Conservation (phyloP, 1,284 basidiomycete genomes). For the Ganoderma boninense region DNA sequence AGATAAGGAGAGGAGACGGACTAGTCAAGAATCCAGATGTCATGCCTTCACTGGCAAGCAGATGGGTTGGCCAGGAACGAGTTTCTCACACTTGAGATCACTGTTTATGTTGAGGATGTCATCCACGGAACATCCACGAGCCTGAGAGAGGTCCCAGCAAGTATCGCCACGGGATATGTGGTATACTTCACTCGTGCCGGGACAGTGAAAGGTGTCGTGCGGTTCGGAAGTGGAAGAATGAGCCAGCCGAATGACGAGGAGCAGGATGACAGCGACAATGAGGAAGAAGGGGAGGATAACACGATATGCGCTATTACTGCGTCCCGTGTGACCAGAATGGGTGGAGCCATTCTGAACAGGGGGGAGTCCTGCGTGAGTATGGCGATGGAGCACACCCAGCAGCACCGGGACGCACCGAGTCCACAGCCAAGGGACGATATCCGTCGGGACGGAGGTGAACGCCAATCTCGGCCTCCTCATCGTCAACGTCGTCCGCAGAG, state of each 20-base stretch:
- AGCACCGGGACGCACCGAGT: conserved; percentile 53
- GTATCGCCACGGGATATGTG: conserved; percentile 67
- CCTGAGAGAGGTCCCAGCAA: conserved; percentile 72
- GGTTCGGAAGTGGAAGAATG: conserved; percentile 48
- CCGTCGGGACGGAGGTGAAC: conserved; percentile 60
- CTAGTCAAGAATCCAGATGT: conserved; percentile 32
- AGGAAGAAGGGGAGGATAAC: conserved; percentile 80
- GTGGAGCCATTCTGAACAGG: conserved; percentile 11
- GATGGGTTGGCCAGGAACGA: conserved; percentile 67
- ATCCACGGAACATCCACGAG: conserved; percentile 61
- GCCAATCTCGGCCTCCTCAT: conserved; percentile 60
- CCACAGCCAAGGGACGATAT: conserved; percentile 61
- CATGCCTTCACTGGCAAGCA: conserved; percentile 48
- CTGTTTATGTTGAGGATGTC: conserved; percentile 62
- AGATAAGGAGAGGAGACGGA: not conserved
- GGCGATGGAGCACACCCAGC: not conserved
- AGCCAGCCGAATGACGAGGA: conserved; percentile 72
- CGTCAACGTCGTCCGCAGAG: conserved; percentile 32
- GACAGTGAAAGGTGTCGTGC: conserved; percentile 51
- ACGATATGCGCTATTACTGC: conserved; percentile 56
- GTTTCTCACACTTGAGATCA: conserved; percentile 60
- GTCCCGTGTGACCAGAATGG: conserved; percentile 22
- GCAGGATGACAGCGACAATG: conserved; percentile 67
- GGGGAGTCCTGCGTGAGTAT: not conserved
- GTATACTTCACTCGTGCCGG: conserved; percentile 56